These are phyloP conservation scores for Hymenochaete sp. DNA, from an alignment of 1,284 basidiomycete species.

Conservation along the genomic window DNA sequence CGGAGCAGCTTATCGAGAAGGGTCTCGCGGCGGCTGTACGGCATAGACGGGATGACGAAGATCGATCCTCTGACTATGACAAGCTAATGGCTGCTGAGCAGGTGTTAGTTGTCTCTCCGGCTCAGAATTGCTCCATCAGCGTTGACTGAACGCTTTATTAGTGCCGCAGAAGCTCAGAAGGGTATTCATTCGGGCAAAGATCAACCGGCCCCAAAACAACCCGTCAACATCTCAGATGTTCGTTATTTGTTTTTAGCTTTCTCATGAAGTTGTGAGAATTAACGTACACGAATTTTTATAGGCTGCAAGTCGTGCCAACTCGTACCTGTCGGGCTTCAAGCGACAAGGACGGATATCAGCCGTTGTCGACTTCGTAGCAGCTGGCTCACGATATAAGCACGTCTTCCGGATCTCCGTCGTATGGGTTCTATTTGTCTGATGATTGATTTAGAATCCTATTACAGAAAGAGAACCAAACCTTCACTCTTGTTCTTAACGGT, in stretches of 20 bases:
- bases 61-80: slow-evolving; percentile 90
- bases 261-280: no score
- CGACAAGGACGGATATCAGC: slow-evolving; percentile 77
- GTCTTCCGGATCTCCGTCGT: slow-evolving; percentile 19
- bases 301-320: slow-evolving; percentile 67
- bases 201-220: slow-evolving; percentile 57
- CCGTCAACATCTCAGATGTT: slow-evolving; percentile 83
- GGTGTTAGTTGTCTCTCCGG: slow-evolving; percentile 41
- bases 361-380: slow-evolving; percentile 88
- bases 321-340: slow-evolving; percentile 89
- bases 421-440: neutral
- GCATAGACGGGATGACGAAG: slow-evolving; percentile 92
- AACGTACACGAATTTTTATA: slow-evolving; percentile 24
- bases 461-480: slow-evolving; percentile 85
- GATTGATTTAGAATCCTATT: slow-evolving; percentile 53
- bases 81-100: slow-evolving; percentile 93
- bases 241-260: no score
- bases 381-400: slow-evolving; percentile 90
- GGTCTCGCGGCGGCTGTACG: slow-evolving; percentile 86
- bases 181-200: slow-evolving; percentile 95
- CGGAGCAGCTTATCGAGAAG: slow-evolving; percentile 88
- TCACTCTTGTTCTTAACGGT: slow-evolving; percentile 86
- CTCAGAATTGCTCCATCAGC: slow-evolving; percentile 3
- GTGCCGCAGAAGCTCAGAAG: slow-evolving; percentile 70
- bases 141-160: slow-evolving; percentile 26